Evolutionary conservation across 176 grass and related monocot species (phyloP).

Genomic region (Pharus latifolius): DNA sequence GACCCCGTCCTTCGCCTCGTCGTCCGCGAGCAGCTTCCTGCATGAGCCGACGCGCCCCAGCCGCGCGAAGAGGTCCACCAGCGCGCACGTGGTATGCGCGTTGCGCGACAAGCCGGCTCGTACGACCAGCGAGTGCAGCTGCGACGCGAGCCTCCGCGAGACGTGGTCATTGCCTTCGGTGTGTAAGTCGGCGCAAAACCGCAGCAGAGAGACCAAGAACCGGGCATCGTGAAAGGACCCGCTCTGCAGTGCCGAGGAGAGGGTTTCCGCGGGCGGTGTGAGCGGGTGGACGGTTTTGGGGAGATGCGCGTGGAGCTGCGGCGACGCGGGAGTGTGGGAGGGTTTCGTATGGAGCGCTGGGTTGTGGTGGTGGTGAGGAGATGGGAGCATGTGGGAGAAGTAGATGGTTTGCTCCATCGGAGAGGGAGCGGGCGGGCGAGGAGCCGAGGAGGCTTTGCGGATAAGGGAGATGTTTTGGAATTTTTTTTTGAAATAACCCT

Average conservation of each 20-base stretch:
- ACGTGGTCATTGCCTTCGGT: neutral
- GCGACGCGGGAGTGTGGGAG: neutral
- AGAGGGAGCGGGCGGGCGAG: neutral
- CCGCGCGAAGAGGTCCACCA: slow-evolving; percentile 55
- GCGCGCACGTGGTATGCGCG: slow-evolving; percentile 47
- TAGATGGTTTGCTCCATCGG: slow-evolving; percentile 66
- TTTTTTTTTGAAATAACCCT: too few relatives aligned
- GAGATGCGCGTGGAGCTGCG: slow-evolving; percentile 12
- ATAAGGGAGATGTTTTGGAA: neutral
- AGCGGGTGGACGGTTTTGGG: neutral
- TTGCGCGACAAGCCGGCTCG: slow-evolving; percentile 33
- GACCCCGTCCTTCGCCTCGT: slow-evolving; percentile 22
- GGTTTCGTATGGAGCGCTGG: neutral
- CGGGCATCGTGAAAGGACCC: slow-evolving; percentile 29
- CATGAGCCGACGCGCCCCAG: slow-evolving; percentile 25
- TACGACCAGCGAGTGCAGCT: slow-evolving; percentile 45
- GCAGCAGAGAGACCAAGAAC: slow-evolving; percentile 34
- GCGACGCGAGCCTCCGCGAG: slow-evolving; percentile 25
- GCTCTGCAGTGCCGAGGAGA: slow-evolving; percentile 29
- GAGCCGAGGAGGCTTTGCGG: neutral
- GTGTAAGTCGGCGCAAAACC: slow-evolving; percentile 32
- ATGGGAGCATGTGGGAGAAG: slow-evolving; percentile 8
- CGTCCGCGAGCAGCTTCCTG: slow-evolving; percentile 35
- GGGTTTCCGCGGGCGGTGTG: neutral
- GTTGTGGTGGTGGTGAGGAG: slow-evolving; percentile 11